Evolutionary conservation across 2,329 filamentous ascomycete genomes (phyloP).

Genomic region (Aspergillus pseudoterreus): DNA sequence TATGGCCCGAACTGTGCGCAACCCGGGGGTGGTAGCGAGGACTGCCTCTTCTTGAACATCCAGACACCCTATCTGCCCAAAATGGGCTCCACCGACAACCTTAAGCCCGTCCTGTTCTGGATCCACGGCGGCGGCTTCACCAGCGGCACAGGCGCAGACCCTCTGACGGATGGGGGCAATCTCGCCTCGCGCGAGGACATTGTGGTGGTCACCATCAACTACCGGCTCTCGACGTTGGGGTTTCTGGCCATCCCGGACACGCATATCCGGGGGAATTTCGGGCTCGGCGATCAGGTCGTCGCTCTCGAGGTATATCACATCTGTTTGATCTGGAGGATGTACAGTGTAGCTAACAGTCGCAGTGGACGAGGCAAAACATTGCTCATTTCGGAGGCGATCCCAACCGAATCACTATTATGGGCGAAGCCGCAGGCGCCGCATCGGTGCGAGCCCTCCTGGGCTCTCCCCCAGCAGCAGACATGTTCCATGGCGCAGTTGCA

Average conservation of each 20-base stretch:
- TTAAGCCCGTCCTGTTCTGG: constrained; percentile 49
- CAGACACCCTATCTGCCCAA: constrained; percentile 46
- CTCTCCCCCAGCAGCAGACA: constrained; percentile 8
- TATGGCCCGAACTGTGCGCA: constrained; percentile 49
- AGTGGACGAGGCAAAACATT: constrained; percentile 47
- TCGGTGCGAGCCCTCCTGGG: constrained; percentile 50
- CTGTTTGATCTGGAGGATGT: not conserved
- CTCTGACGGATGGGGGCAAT: constrained; percentile 49
- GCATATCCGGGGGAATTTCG: constrained; percentile 51
- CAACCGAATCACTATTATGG: constrained; percentile 42
- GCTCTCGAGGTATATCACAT: constrained; percentile 37
- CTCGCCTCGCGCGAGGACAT: constrained; percentile 57
- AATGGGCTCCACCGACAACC: constrained; percentile 32
- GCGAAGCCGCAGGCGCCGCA: constrained; percentile 51
- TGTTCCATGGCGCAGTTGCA: constrained; percentile 15
- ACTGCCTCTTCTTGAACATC: constrained; percentile 50
- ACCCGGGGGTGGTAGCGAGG: constrained; percentile 37
- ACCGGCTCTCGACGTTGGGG: constrained; percentile 55
- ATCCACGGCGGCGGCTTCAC: constrained; percentile 59
- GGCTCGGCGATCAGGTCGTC: constrained; percentile 49
- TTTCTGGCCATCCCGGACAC: constrained; percentile 56
- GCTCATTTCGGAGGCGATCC: constrained; percentile 47
- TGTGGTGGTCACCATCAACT: constrained; percentile 58
- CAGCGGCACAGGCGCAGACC: constrained; percentile 39
- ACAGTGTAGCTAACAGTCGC: constrained; percentile 2